Percentiles rank a stretch among this genome's conserved stretches.
Conservation (phyloP, 208 protist species). For the Jaenimonas drosophilae region DNA sequence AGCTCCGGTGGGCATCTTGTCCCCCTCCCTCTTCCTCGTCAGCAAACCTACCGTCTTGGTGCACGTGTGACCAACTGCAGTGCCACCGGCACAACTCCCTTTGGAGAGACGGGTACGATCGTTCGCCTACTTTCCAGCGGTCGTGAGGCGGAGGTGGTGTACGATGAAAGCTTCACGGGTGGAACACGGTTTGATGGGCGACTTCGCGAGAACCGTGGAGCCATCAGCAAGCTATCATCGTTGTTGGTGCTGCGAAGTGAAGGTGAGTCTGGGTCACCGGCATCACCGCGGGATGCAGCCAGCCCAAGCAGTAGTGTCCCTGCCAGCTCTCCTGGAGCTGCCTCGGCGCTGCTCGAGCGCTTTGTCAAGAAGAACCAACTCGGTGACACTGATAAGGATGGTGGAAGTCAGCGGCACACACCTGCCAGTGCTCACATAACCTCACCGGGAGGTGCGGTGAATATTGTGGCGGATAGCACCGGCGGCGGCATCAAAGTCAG, state of each 20-base stretch:
- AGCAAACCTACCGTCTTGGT: constrained; percentile 64
- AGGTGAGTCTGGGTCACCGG: background rate
- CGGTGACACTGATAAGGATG: too few species aligned
- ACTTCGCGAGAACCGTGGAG: constrained; percentile 49
- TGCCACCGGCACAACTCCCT: constrained; percentile 59
- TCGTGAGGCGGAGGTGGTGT: constrained; percentile 79
- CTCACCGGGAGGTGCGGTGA: constrained; percentile 10
- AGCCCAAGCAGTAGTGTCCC: too few species aligned
- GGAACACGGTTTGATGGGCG: constrained; percentile 68
- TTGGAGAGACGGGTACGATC: constrained; percentile 71
- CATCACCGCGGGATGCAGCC: too few species aligned
- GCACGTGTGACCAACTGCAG: constrained; percentile 82
- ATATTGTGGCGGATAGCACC: constrained; percentile 14
- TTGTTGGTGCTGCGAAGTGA: constrained; percentile 55
- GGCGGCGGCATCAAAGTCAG: constrained; percentile 26
- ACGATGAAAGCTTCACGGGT: constrained; percentile 76
- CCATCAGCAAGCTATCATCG: constrained; percentile 50
- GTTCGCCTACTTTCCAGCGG: constrained; percentile 70
- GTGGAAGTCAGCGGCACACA: too few species aligned
- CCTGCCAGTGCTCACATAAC: constrained; percentile 1
- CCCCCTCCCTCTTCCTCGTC: constrained; percentile 58
- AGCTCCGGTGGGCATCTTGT: constrained; percentile 54
- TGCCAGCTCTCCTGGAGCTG: too few species aligned
- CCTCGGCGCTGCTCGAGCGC: too few species aligned
- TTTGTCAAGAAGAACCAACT: too few species aligned